Base-by-base conservation (phyloP, 2,329 filamentous ascomycete genomes). In the Myrmaecium sp. region DNA sequence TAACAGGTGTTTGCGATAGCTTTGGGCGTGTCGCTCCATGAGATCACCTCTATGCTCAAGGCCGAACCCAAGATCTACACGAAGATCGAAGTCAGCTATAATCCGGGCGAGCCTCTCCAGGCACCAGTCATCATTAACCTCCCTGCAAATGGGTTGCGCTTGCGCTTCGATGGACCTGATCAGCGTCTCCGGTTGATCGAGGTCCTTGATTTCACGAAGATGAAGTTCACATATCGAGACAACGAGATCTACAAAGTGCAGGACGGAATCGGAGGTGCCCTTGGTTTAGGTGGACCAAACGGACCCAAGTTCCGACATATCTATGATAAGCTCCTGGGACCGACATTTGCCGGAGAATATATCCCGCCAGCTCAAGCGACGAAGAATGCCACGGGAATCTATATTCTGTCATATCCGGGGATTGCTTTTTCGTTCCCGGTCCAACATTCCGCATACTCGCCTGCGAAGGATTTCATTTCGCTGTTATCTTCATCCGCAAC, bases 261-360 rank as follows among this genome's bases (percentile, higher is more conserved):
- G 12, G 23, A 30, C 6, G 13, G 28, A 3, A 28, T 32, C 10
- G 42, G 45, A 13, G 30, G 35, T 17, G 31, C 32, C 19, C 37
- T 33, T 5, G 33, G 43, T 14, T 32, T 43, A 14, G 40, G 33
- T 20, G 43, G 47, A 15, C 42, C 59, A 25, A 49, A 51, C 6
- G 81, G 81, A 0, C 84, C 83, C 4, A 76, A 69, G 10, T 93
- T 93, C 49, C 68, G 76, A 32, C 81, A 91, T 49, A 75, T 98
- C 37, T 98, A 95, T 49, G 82, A 92, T 42, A 74, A 80, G 28
- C 62, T 94, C n/a, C 74, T 98, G 35, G 89, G 89, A 0, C 84
- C 84, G 11, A 91, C 86, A 0, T 95, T 92, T 47, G 79, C 79
- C 1, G 89, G 89, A 35, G 89, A 98, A 58, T 98, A 86, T 44